Conservation (phyloP, 2,329 filamentous ascomycete species). For the Fusarium sp. region DNA sequence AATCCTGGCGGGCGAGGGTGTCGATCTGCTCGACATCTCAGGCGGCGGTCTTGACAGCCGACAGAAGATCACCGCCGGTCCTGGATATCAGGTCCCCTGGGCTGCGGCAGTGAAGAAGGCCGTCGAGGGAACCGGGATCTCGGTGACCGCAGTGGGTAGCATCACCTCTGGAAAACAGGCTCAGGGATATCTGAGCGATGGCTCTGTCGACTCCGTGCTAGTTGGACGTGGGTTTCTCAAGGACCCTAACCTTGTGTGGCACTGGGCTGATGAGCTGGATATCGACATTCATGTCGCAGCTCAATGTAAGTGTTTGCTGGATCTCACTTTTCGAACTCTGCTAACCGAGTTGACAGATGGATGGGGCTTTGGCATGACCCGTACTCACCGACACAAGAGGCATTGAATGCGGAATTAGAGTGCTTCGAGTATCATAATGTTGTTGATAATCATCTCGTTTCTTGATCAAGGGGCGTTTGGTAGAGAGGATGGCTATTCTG, state of each 20-base stretch:
- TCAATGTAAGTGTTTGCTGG: constrained; percentile 37
- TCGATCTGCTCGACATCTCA: constrained; percentile 77
- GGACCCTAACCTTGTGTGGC: constrained; percentile 61
- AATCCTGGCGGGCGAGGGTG: constrained; percentile 67
- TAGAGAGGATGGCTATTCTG: neutral
- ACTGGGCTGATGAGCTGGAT: constrained; percentile 61
- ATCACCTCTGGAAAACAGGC: constrained; percentile 55
- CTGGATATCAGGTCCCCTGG: constrained; percentile 74
- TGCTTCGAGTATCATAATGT: neutral
- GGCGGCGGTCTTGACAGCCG: constrained; percentile 68
- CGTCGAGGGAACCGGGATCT: constrained; percentile 62
- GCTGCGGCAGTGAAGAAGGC: constrained; percentile 71
- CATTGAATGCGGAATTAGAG: constrained; percentile 14
- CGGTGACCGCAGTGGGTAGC: constrained; percentile 55
- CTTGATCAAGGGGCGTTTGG: neutral
- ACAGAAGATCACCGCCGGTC: constrained; percentile 64
- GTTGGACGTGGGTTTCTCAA: constrained; percentile 62
- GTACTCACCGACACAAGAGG: constrained; percentile 36
- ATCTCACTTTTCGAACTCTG: neutral
- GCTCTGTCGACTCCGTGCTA: constrained; percentile 56
- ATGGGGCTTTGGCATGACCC: constrained; percentile 42
- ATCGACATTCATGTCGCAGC: constrained; percentile 55
- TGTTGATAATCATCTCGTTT: neutral
- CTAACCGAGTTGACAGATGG: constrained; percentile 33
- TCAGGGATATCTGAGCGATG: constrained; percentile 54